These are phyloP conservation scores for Knufia petricola DNA, from an alignment of 2,329 filamentous ascomycete species.

Conservation along the genomic window DNA sequence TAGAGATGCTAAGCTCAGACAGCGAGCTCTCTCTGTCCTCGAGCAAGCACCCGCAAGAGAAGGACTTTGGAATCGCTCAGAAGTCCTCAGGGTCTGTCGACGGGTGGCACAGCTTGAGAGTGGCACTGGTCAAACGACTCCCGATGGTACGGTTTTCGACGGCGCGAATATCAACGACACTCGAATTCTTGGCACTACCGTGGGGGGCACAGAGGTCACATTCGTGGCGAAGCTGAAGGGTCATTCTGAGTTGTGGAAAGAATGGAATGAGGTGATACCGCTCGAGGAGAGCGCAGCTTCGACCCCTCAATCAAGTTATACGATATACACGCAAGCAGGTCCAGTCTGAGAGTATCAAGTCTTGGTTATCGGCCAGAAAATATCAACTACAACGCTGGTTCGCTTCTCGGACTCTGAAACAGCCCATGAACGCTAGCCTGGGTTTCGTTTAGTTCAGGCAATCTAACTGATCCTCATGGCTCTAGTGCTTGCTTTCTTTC, in stretches of 20 bases:
- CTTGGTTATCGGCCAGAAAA: background rate
- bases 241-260: background rate
- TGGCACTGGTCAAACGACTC: background rate
- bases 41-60: constrained; percentile 12
- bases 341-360: background rate
- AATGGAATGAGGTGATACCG: constrained; percentile 4
- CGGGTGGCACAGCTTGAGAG: constrained; percentile 3
- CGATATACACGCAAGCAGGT: background rate
- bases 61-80: constrained; percentile 11
- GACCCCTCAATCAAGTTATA: background rate
- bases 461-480: too few species aligned
- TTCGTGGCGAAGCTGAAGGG: constrained; percentile 3
- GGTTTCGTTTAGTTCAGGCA: background rate
- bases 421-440: background rate
- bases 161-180: background rate
- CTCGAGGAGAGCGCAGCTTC: background rate
- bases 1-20: constrained; percentile 25
- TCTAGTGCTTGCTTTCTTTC: too few species aligned
- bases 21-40: constrained; percentile 20
- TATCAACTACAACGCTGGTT: background rate
- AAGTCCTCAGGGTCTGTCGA: background rate
- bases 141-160: background rate
- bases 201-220: background rate
- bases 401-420: background rate
- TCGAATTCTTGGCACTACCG: background rate